Base-by-base conservation (phyloP, 371 early-diverging fungal species). In the Actinomortierella wolfii region DNA sequence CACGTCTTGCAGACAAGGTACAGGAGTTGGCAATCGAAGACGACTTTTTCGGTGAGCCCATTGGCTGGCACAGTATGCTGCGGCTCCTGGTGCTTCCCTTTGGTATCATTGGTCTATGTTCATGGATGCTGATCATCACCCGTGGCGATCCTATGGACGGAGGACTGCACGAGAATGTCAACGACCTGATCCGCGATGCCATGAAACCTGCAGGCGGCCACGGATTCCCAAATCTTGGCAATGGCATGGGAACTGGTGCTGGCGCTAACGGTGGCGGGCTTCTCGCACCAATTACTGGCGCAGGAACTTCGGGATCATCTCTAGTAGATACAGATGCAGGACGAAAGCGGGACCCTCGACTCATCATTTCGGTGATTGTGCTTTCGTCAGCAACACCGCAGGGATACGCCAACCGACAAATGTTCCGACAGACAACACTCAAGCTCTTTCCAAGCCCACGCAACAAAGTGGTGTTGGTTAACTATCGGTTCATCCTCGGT, bases 361-460 rank as follows among this genome's bases (percentile, higher is more conserved):
- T 63, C 60, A 59, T 59, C 29, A 73, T 73, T 45, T 67, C 59
- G 74, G 79, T 86, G 34, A 76, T 86, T 68, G 78, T 86, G 0
- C 71, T 86, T 14, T 84, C 84, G 0, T 84, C 86, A 0, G 82
- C 83, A 75, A 86, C 86, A 20, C 78, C 80, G 20, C 81, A 84
- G 58, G 81, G 82, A 20, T 67, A 69, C 18, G 60, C 54, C 8
- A 84, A 84, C 52, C 68, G 86, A 3, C 69, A 80, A 45, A 63
- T 78, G 13, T 86, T 86, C 59, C 77, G 86, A 21, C 82, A 86
- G 49, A 84, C 86, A 24, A 84, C 86, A 0, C 46, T 84, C 29
- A 77, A 79, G 52, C 64, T 86, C 23, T 79, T 81, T 76, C 86
- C 86, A 1, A 62, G 70, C 41, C 74, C 78, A 18, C 70, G 73